Percentiles rank a stretch among this genome's conserved stretches.
These are phyloP conservation scores for Rubroboletus satanas DNA, from an alignment of 768 basidiomycete genomes.

Conservation along the genomic window DNA sequence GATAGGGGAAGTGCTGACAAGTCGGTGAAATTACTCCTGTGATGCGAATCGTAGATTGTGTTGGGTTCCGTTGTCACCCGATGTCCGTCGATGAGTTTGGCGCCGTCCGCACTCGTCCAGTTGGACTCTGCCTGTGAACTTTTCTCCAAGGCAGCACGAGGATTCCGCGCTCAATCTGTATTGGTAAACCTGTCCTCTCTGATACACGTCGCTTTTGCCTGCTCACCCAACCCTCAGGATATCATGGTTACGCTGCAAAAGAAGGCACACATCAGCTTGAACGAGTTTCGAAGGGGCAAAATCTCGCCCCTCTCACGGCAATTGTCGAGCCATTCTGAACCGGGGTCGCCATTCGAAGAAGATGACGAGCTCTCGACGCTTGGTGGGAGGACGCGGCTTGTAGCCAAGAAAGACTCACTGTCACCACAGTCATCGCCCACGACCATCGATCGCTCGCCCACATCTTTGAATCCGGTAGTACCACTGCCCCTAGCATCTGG, in stretches of 20 bases:
- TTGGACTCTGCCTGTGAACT: slow-evolving; percentile 73
- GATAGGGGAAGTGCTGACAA: slow-evolving; percentile 16
- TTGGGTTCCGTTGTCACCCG: slow-evolving; percentile 73
- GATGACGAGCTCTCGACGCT: slow-evolving; percentile 62
- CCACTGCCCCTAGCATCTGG: slow-evolving; percentile 60
- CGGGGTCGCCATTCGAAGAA: slow-evolving; percentile 44
- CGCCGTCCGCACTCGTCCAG: slow-evolving; percentile 69
- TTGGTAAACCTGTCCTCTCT: slow-evolving; percentile 40
- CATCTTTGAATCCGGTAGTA: slow-evolving; percentile 67
- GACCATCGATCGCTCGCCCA: slow-evolving; percentile 59
- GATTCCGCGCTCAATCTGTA: slow-evolving; percentile 62
- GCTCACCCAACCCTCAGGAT: slow-evolving; percentile 36
- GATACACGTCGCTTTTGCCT: background rate
- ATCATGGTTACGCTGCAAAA: slow-evolving; percentile 63
- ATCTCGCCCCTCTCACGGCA: slow-evolving; percentile 39
- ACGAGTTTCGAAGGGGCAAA: slow-evolving; percentile 60
- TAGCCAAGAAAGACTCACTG: slow-evolving; percentile 55
- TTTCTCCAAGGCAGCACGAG: slow-evolving; percentile 64
- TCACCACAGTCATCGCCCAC: slow-evolving; percentile 44
- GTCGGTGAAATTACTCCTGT: slow-evolving; percentile 2
- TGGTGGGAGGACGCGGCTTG: slow-evolving; percentile 64
- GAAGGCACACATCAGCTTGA: slow-evolving; percentile 61
- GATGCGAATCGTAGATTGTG: slow-evolving; percentile 43
- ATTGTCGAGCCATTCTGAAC: slow-evolving; percentile 36
- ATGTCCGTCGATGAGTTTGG: slow-evolving; percentile 75